A percentile compares a stretch with the other conserved stretches of the same genome.
These are phyloP conservation scores for Physaria fendleri DNA, from an alignment of 345 rosid species.

Conservation along the genomic window DNA sequence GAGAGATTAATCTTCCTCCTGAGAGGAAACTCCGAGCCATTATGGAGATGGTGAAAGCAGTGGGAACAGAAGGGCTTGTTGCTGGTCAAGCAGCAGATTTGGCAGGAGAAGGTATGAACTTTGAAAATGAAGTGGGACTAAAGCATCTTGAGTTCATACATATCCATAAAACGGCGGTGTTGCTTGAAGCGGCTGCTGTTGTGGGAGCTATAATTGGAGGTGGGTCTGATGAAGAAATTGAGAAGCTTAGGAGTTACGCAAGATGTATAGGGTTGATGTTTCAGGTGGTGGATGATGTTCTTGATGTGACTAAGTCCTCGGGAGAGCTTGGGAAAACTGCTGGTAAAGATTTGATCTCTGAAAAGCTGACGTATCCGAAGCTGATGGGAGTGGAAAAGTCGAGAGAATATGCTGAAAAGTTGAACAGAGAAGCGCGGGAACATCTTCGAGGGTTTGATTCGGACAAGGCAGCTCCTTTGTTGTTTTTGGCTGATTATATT, in stretches of 20 bases:
- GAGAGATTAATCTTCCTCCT: constrained; percentile 21
- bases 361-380: constrained; percentile 63
- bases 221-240: constrained; percentile 50
- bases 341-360: constrained; percentile 63
- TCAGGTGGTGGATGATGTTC: constrained; percentile 83
- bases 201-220: constrained; percentile 64
- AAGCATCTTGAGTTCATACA: constrained; percentile 63
- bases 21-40: constrained; percentile 36
- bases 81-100: constrained; percentile 75
- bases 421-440: constrained; percentile 46
- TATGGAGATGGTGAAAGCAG: constrained; percentile 40
- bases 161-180: constrained; percentile 58
- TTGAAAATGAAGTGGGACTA: constrained; percentile 27
- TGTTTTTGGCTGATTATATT: constrained; percentile 61
- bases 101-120: constrained; percentile 36
- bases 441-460: constrained; percentile 46
- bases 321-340: constrained; percentile 71
- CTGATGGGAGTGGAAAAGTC: constrained; percentile 60
- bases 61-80: constrained; percentile 63
- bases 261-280: constrained; percentile 60
- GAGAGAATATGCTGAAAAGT: constrained; percentile 39
- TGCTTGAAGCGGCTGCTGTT: constrained; percentile 57
- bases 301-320: constrained; percentile 69
- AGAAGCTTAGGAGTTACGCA: constrained; percentile 55
- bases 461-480: constrained; percentile 50